These are phyloP conservation scores for Lomentospora prolificans DNA, from an alignment of 2,329 filamentous ascomycete species.

Conservation along the genomic window DNA sequence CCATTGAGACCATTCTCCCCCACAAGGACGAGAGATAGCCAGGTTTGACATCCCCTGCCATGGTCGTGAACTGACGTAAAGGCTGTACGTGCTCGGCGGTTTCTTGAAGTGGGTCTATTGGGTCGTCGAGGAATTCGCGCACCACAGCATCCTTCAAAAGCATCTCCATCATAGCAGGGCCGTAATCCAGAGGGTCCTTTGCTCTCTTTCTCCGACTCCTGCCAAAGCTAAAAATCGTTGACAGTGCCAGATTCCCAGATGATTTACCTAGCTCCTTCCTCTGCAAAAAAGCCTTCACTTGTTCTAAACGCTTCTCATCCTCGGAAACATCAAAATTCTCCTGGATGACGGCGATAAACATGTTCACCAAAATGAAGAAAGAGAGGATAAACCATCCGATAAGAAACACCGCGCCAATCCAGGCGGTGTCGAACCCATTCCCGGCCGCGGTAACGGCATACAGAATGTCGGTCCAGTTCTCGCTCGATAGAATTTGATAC, in stretches of 20 bases:
- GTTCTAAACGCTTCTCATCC: slow-evolving; percentile 92
- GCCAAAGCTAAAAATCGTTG: slow-evolving; percentile 57
- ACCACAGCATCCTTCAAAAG: slow-evolving; percentile 93
- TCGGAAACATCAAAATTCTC: slow-evolving; percentile 99
- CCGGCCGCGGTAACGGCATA: slow-evolving; percentile 72
- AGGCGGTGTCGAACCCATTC: slow-evolving; percentile 58
- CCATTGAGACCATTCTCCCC: slow-evolving; percentile 44
- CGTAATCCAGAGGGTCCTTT: slow-evolving; percentile 83
- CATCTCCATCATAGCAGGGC: slow-evolving; percentile 89
- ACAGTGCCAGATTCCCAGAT: slow-evolving; percentile 65
- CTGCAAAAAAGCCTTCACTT: slow-evolving; percentile 90
- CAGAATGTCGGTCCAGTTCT: slow-evolving; percentile 86
- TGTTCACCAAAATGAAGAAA: slow-evolving; percentile 94
- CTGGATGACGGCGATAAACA: slow-evolving; percentile 99
- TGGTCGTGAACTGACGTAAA: slow-evolving; percentile 8
- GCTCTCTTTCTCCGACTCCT: slow-evolving; percentile 40
- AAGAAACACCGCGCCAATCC: slow-evolving; percentile 86
- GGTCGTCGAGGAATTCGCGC: slow-evolving; percentile 83
- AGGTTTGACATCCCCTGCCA: slow-evolving; percentile 37
- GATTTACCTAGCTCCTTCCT: slow-evolving; percentile 73
- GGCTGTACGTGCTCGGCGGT: slow-evolving; percentile 20
- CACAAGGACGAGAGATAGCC: slow-evolving; percentile 52
- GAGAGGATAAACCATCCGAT: slow-evolving; percentile 93
- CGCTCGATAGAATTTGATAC: slow-evolving; percentile 93
- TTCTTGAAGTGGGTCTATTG: slow-evolving; percentile 34